Conservation (phyloP, 1,284 basidiomycete genomes). For the Ustilago loliicola region DNA sequence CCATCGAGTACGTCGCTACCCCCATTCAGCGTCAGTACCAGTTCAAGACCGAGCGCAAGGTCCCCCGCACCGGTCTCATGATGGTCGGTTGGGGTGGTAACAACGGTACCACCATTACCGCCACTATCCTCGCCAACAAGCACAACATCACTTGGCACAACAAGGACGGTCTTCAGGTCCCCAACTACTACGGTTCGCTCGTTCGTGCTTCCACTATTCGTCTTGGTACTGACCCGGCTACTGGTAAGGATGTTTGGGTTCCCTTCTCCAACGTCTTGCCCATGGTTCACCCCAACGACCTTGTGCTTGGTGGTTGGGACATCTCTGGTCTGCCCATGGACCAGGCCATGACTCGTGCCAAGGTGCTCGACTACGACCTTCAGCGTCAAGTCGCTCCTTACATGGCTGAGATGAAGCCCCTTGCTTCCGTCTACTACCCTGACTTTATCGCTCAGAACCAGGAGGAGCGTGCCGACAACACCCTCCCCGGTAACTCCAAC, state of each 20-base stretch:
- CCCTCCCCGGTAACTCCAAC: conserved; percentile 88
- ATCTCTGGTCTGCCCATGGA: conserved; percentile 89
- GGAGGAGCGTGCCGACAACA: conserved; percentile 92
- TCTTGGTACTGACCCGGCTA: conserved; percentile 84
- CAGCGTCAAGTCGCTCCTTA: conserved; percentile 92
- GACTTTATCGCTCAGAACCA: conserved; percentile 92
- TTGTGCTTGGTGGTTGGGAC: conserved; percentile 97
- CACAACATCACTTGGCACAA: conserved; percentile 96
- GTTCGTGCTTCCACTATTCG: conserved; percentile 94
- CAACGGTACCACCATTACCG: conserved; percentile 94
- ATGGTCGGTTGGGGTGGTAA: conserved; percentile 97
- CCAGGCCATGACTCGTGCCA: conserved; percentile 90
- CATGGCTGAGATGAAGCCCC: conserved; percentile 85
- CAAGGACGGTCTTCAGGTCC: conserved; percentile 90
- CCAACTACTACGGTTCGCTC: conserved; percentile 84
- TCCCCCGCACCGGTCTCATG: conserved; percentile 94
- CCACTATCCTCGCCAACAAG: conserved; percentile 95
- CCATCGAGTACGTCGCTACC: conserved; percentile 66
- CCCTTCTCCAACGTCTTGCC: conserved; percentile 94
- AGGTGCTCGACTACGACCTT: conserved; percentile 96
- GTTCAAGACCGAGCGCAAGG: conserved; percentile 90
- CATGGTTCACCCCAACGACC: conserved; percentile 98
- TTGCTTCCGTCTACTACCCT: conserved; percentile 87
- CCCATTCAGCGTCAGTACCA: conserved; percentile 73
- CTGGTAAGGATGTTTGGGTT: conserved; percentile 91